Conservation (phyloP, 1,139 yeast species). For the Saccharomycopsis hybrid region DNA sequence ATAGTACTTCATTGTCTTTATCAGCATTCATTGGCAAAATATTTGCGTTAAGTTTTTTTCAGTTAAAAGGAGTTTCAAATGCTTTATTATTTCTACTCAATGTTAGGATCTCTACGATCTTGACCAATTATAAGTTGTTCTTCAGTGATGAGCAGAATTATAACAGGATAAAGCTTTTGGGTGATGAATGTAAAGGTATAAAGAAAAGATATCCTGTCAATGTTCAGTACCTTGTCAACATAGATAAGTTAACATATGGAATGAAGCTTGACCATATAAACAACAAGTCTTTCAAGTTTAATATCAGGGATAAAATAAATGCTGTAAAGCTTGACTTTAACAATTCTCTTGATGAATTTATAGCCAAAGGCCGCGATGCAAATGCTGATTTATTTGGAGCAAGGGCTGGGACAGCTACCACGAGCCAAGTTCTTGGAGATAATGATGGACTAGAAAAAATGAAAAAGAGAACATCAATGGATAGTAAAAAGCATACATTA, state of each 20-base stretch:
- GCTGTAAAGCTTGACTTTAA: constrained; percentile 2
- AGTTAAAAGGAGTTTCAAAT: constrained; percentile 52
- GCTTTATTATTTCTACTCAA: constrained; percentile 58
- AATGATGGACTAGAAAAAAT: no score
- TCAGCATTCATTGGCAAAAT: constrained; percentile 79
- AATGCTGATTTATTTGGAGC: neutral
- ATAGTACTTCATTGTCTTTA: constrained; percentile 46
- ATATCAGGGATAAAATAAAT: neutral
- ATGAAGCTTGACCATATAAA: constrained; percentile 8
- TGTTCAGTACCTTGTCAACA: constrained; percentile 7
- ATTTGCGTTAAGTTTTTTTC: constrained; percentile 60
- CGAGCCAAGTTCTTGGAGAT: no score
- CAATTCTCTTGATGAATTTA: neutral
- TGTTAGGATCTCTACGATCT: constrained; percentile 39
- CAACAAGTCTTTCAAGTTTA: neutral
- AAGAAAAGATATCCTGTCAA: constrained; percentile 10
- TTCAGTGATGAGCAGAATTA: constrained; percentile 21
- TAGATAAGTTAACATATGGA: constrained; percentile 16
- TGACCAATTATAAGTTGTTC: constrained; percentile 20
- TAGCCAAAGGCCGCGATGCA: neutral
- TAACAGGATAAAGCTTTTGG: constrained; percentile 3
- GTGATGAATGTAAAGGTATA: constrained; percentile 4
- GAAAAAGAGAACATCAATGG: no score
- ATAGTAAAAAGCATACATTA: neutral
- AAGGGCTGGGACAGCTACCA: no score